Evolutionary conservation across 31 red algal genomes (phyloP), one percentile per base, ranked within the genome.

Genomic region (Pterothamnion heteromorphum): DNA sequence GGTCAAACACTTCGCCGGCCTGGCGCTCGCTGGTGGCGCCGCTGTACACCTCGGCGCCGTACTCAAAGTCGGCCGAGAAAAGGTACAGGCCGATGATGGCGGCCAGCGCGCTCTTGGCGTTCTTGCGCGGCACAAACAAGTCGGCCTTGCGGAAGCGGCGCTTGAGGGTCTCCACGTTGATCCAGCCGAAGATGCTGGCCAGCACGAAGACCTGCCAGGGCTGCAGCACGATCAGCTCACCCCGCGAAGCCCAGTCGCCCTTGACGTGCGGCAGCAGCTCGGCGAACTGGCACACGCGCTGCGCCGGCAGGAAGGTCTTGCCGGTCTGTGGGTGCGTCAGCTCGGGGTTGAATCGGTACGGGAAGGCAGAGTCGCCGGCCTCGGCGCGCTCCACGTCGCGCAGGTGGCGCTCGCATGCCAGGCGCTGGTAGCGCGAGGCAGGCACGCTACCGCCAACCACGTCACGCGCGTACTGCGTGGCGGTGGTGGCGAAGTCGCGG

Each of bases 31-130:
- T 78, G 72, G 72, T 78, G 28, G 72, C 72, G 72, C 72, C 72
- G 72, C 72, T 32, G 72, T 78, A 78, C 72, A 78, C 72, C 72
- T 78, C 72, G 72, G 72, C 72, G 31, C 72, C 72, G 72, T 32
- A 28, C 72, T 78, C 72, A 33, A 28, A 28, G 72, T 78, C 72
- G 72, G 31, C 26, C 72, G 72, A 28, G 72, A 78, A 33, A 28
- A 78, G 26, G 28, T 32, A 28, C 28, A 78, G 26, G 28, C 72
- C 72, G 72, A 78, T 28, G 28, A 33, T 33, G 28, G 72, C 72
- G 72, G 72, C 72, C 28, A 78, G 26, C 72, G 31, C 28, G 72
- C 72, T 78, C 72, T 78, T 78, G 72, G 28, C 72, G 72, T 78
- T 78, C 72, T 78, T 78, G 28, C 72, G 72, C 28, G 72, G 72